Conservation (phyloP, 2,329 filamentous ascomycete species). For the Uncinocarpus reesii region DNA sequence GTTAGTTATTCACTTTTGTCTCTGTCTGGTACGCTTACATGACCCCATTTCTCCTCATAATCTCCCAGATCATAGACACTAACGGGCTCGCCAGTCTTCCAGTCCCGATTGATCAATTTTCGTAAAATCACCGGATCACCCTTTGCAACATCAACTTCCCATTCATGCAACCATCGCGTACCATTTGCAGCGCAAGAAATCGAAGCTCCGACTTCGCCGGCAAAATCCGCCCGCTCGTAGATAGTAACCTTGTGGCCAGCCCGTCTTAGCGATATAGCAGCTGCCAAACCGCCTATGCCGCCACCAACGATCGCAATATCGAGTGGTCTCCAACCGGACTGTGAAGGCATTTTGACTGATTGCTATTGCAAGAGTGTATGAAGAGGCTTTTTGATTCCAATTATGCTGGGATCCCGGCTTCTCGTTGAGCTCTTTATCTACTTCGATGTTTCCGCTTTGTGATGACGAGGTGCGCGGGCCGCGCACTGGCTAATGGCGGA, state of each 20-base stretch:
- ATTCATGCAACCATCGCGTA: slow-evolving; percentile 58
- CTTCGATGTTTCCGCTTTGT: neutral
- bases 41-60: slow-evolving; percentile 56
- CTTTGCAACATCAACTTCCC: slow-evolving; percentile 53
- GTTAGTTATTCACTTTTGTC: neutral
- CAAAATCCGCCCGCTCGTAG: slow-evolving; percentile 57
- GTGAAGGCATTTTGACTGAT: slow-evolving; percentile 6
- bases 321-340: slow-evolving; percentile 37
- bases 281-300: slow-evolving; percentile 45
- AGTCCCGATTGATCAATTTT: slow-evolving; percentile 60
- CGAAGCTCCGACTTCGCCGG: slow-evolving; percentile 57
- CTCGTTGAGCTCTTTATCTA: slow-evolving; percentile 5
- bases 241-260: slow-evolving; percentile 50
- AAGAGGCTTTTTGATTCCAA: neutral
- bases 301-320: slow-evolving; percentile 42
- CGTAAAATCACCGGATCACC: slow-evolving; percentile 56
- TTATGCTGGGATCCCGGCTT: neutral
- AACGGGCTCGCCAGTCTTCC: slow-evolving; percentile 56
- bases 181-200: slow-evolving; percentile 61
- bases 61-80: slow-evolving; percentile 55
- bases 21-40: slow-evolving; percentile 26
- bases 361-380: neutral
- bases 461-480: slow-evolving; percentile 9
- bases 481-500: slow-evolving; percentile 9
- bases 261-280: slow-evolving; percentile 43